These are phyloP conservation scores for Penicillium sp. DNA, from an alignment of 2,329 filamentous ascomycete genomes.

Conservation along the genomic window DNA sequence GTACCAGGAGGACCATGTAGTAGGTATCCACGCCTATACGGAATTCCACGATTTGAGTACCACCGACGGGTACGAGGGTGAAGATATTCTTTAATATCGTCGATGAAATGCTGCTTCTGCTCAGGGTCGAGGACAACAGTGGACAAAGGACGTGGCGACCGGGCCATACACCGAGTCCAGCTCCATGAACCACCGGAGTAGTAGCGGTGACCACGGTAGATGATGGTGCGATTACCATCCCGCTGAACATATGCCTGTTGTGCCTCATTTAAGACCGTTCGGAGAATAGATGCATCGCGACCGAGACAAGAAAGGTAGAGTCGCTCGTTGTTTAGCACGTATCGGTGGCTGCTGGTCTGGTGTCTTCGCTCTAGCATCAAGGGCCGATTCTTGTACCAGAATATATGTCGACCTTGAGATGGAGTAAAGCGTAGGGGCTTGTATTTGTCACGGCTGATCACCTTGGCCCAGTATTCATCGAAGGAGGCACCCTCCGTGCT, in stretches of 20 bases:
- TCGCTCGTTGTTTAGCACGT: constrained; percentile 28
- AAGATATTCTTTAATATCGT: constrained; percentile 58
- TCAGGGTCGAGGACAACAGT: constrained; percentile 55
- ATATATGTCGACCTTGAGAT: constrained; percentile 65
- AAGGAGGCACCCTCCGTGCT: constrained; percentile 41
- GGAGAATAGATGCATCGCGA: constrained; percentile 34
- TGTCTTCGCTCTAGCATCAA: constrained; percentile 42
- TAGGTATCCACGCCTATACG: constrained; percentile 80
- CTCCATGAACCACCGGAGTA: constrained; percentile 17
- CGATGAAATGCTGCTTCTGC: constrained; percentile 52
- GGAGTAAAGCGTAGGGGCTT: constrained; percentile 60
- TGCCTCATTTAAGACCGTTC: constrained; percentile 36
- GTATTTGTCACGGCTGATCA: constrained; percentile 39
- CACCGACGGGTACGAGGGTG: constrained; percentile 60
- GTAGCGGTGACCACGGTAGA: constrained; percentile 36
- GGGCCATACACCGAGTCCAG: constrained; percentile 41
- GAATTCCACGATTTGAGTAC: constrained; percentile 81
- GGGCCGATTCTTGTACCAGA: constrained; percentile 63
- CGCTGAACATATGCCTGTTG: constrained; percentile 37
- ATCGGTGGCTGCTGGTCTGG: constrained; percentile 16
- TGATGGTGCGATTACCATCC: constrained; percentile 38
- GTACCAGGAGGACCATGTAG: constrained; percentile 79
- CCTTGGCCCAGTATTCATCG: constrained; percentile 43
- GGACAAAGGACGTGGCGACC: constrained; percentile 53
- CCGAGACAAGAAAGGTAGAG: constrained; percentile 38